Evolutionary conservation across 805 yeast genomes (phyloP), one percentile per base, ranked within the genome.

Genomic region (Pichia eremophila): DNA sequence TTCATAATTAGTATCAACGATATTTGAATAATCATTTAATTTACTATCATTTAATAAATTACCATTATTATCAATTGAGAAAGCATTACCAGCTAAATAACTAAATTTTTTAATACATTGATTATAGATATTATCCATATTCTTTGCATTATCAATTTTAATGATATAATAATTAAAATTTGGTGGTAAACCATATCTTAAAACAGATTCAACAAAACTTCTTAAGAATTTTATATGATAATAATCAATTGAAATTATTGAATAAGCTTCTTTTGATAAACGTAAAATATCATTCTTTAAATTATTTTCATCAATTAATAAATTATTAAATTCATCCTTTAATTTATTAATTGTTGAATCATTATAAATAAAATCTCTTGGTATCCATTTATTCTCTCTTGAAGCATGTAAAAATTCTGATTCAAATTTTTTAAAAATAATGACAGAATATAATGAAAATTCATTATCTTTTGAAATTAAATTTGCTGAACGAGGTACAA

Each of bases 101-200:
- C 95, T 95, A 62, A 83, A 93, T 60, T 86, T 80, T 40, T 73
- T 74, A 41, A 85, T 68, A 52, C 93, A 73, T 54, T 83, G 85
- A 50, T 74, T 68, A 66, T 83, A 89, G 41, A 89, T 80, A 65
- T 75, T 78, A 31, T 68, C 70, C 22, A 75, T 55, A 28, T 65
- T 62, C 54, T 71, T 71, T 19, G 46, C 47, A 19, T 19, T 19
- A 19, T 56, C 50, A 19, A 70, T 64, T 52, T 71, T 70, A 41
- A 79, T 59, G 46, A 74, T 64, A 55, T 58, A 76, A 44, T 73
- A 69, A 60, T 79, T 77, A 65, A 91, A 93, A 58, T 83, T 84
- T 31, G 98, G 97, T 35, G 99, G 99, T 54, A 93, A 76, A 0
- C 99, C 99, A 65, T 93, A 93, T 67, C 99, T 82, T 64, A 93